phyloP scores from a whole-genome alignment of 2,329 filamentous ascomycete species.

The Dothideomycetidae sp. region DNA sequence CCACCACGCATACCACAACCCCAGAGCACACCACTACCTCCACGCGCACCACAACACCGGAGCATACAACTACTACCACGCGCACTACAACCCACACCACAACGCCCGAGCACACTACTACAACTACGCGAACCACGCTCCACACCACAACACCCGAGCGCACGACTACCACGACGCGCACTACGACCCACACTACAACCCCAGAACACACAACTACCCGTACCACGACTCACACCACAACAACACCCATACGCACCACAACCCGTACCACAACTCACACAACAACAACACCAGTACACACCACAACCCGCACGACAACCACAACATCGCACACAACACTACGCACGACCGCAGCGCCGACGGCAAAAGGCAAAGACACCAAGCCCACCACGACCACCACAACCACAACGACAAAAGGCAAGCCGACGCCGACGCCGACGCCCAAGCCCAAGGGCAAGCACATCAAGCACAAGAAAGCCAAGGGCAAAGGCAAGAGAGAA shows the following conservation, averaged over 20 bases:
- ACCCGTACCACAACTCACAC: neutral
- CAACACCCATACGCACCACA: neutral
- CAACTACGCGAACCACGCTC: neutral
- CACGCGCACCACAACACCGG: neutral
- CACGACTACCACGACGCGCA: neutral
- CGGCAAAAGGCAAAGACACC: too few species aligned
- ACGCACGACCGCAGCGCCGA: neutral
- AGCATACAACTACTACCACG: neutral
- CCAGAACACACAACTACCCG: neutral
- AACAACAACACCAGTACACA: neutral
- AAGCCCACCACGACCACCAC: neutral
- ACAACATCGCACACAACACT: neutral
- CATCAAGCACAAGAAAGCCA: neutral
- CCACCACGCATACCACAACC: neutral
- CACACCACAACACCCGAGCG: neutral
- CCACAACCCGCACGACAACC: neutral
- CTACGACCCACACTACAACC: neutral
- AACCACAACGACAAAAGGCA: neutral
- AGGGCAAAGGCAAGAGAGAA: neutral
- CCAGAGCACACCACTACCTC: neutral
- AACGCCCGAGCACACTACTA: neutral
- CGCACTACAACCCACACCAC: neutral
- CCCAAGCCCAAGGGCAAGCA: neutral
- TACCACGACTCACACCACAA: neutral
- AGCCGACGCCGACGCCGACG: neutral